These are phyloP conservation scores for Chlamydomonas asymmetrica DNA, from an alignment of 139 green algal species.

Conservation along the genomic window DNA sequence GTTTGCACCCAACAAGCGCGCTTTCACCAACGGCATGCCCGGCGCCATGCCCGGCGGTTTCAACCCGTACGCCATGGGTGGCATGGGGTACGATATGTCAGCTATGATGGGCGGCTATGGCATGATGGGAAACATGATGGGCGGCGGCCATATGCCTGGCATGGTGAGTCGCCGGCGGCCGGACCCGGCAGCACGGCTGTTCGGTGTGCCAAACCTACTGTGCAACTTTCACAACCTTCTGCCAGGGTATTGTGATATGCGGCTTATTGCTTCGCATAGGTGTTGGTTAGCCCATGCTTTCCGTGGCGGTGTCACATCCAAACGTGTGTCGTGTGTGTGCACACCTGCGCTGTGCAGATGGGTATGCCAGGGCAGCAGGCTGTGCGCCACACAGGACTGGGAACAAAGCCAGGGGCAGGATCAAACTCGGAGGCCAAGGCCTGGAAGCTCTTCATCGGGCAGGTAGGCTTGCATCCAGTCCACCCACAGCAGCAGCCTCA, in stretches of 20 bases:
- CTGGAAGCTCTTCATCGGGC: conserved; percentile 51
- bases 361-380: conserved; percentile 23
- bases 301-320: background rate
- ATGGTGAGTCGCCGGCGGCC: conserved; percentile 24
- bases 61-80: conserved; percentile 24
- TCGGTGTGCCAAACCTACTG: no score
- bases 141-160: conserved; percentile 23
- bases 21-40: conserved; percentile 29
- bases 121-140: conserved; percentile 38
- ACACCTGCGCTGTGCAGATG: conserved; percentile 15
- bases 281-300: no score
- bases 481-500: no score
- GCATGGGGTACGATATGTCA: conserved; percentile 33
- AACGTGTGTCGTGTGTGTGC: background rate
- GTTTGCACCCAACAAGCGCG: conserved; percentile 29
- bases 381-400: no score
- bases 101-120: conserved; percentile 27
- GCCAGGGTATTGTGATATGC: no score
- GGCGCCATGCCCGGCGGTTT: conserved; percentile 21
- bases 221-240: no score
- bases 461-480: conserved; percentile 23
- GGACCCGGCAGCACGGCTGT: no score
- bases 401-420: no score
- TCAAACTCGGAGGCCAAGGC: conserved; percentile 34
- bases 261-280: no score